Percentiles rank a stretch among this genome's conserved stretches.
phyloP scores from a whole-genome alignment of 805 yeast genomes.

The Myxozyma nipponensis region DNA sequence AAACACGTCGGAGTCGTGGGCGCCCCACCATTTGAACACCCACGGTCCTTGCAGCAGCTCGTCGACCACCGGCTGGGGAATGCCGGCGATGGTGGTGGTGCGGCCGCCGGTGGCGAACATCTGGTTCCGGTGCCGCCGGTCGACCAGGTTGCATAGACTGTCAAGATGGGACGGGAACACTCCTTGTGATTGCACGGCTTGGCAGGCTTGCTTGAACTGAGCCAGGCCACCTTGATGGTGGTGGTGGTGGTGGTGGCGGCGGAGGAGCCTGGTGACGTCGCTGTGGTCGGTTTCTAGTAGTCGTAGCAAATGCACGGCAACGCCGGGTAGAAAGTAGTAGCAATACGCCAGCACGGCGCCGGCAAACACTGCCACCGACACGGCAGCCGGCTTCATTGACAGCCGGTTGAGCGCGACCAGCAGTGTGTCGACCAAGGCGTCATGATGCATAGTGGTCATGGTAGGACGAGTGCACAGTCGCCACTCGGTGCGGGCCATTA shows the following conservation, averaged over 20 bases:
- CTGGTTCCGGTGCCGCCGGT: constrained; percentile 12
- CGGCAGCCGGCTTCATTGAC: constrained; percentile 48
- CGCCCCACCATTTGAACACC: constrained; percentile 37
- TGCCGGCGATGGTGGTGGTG: constrained; percentile 20
- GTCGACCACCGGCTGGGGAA: constrained; percentile 11
- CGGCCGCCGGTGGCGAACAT: constrained; percentile 4
- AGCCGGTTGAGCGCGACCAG: constrained; percentile 50
- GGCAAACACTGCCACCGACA: constrained; percentile 59
- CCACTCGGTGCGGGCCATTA: constrained; percentile 42
- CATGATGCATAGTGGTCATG: constrained; percentile 22
- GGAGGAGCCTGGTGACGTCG: constrained; percentile 31
- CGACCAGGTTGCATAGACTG: constrained; percentile 25
- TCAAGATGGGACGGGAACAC: constrained; percentile 33
- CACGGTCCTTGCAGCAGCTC: constrained; percentile 37
- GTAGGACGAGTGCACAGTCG: constrained; percentile 15
- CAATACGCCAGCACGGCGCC: constrained; percentile 69
- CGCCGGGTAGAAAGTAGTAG: constrained; percentile 52
- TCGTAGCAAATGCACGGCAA: constrained; percentile 46
- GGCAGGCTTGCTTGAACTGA: background rate
- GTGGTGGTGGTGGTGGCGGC: constrained; percentile 12
- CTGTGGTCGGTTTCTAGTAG: constrained; percentile 32
- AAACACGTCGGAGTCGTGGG: constrained; percentile 38
- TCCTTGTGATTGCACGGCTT: background rate
- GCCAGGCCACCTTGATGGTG: constrained; percentile 4
- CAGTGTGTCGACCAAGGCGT: constrained; percentile 48